Evolutionary conservation across 1,284 basidiomycete species (phyloP).

Genomic region (Rhodotorula glutinis): DNA sequence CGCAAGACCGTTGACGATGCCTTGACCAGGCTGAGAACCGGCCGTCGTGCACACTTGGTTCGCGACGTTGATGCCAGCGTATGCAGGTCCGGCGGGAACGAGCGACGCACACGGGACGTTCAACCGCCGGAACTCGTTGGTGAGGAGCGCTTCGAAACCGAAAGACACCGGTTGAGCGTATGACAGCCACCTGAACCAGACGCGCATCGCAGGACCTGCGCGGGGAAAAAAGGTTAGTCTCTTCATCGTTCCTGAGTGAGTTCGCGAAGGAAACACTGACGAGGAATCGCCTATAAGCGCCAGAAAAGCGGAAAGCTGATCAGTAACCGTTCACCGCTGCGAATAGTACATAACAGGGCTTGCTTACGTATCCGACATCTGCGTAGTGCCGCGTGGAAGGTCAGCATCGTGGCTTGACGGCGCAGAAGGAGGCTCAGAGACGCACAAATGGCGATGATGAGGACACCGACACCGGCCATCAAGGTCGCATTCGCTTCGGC

Average conservation of each 20-base stretch:
- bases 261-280: background rate
- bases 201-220: conserved; percentile 44
- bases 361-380: background rate
- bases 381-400: background rate
- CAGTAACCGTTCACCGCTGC: background rate
- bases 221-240: conserved; percentile 43
- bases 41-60: conserved; percentile 34
- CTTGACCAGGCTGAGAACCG: conserved; percentile 18
- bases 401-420: background rate
- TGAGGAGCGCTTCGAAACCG: conserved; percentile 52
- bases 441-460: conserved; percentile 52
- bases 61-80: conserved; percentile 36
- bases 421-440: background rate
- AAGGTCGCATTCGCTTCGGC: conserved; percentile 43
- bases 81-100: conserved; percentile 49
- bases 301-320: background rate
- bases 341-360: background rate
- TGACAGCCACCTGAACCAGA: conserved; percentile 55
- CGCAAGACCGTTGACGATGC: conserved; percentile 52
- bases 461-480: conserved; percentile 45
- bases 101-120: conserved; percentile 41
- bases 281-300: background rate
- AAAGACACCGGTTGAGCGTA: conserved; percentile 54
- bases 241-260: background rate
- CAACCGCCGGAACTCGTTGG: conserved; percentile 46